Conservation (phyloP, 306 rosid species). For the Cotoneaster glaucophyllus region DNA sequence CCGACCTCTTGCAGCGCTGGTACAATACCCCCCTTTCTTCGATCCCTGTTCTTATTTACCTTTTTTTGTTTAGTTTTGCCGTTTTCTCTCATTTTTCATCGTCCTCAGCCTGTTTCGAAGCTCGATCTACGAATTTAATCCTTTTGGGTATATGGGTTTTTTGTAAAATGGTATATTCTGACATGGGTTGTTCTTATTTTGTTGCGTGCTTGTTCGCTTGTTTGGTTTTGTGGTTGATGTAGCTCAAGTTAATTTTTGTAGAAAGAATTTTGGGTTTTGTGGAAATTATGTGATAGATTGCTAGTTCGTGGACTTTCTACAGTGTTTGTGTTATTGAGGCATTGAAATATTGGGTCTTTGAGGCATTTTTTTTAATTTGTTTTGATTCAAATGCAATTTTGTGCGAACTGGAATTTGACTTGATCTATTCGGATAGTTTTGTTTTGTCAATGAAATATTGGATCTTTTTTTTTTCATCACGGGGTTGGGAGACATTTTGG, state of each 20-base stretch:
- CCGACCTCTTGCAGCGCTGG: conserved; percentile 90
- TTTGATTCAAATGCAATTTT: not conserved
- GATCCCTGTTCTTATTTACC: not conserved
- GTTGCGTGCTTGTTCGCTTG: not conserved
- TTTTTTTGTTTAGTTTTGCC: not conserved
- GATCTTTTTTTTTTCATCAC: too few species aligned
- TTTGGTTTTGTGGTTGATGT: not conserved
- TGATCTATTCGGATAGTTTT: not conserved
- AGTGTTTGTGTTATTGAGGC: not conserved
- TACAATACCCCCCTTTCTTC: conserved; percentile 13
- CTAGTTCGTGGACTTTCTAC: not conserved
- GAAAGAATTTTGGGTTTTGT: not conserved
- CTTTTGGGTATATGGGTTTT: not conserved
- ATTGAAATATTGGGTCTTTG: not conserved
- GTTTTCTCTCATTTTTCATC: not conserved
- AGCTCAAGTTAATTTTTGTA: not conserved
- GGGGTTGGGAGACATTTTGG: too few species aligned
- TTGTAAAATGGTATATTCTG: not conserved
- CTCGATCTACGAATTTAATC: conserved; percentile 29
- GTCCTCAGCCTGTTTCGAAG: not conserved
- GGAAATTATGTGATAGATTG: not conserved
- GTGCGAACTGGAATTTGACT: not conserved
- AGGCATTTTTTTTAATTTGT: not conserved
- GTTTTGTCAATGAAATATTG: too few species aligned
- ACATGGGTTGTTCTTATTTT: not conserved